Evolutionary conservation across 371 early-diverging fungal genomes (phyloP), one percentile per base, ranked within the genome.

Genomic region (Amoeboaphelidium protococcarum): DNA sequence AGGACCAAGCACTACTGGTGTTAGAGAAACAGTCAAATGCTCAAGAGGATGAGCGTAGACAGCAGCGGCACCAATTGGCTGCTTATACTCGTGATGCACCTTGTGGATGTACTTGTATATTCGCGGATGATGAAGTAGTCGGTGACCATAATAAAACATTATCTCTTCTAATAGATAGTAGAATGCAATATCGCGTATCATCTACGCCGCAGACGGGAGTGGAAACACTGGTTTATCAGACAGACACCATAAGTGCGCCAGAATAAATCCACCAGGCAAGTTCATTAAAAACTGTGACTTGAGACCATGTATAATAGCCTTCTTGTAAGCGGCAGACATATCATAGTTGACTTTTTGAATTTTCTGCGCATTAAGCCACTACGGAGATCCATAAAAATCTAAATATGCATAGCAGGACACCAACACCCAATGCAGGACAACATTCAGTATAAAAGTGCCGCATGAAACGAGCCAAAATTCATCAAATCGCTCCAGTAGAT

Each of bases 41-140:
- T 72, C 72, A 6, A 71, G 13, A 19, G 72, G 72, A 43, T 73
- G 74, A 4, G 68, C 66, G 46, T 71, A 72, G 45, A 58, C 59
- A 16, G 64, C 64, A 2, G 61, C 63, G 40, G 71, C 65, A 10
- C 71, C 71, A 52, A 71, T 66, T 10, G 71, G 71, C 23, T 70
- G 69, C 0, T 66, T 67, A 48, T 63, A 66, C 45, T 72, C 65
- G 47, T 71, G 72, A 47, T 71, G 72, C 47, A 65, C 60, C 61
- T 71, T 71, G 52, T 71, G 72, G 47, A 71, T 58, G 25, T 47
- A 43, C 54, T 63, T 59, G 60, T 71, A 71, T 23, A 71, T 49
- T 24, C 47, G 37, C 21, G 61, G 61, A 25, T 58, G 59, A 46
- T 71, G 72, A 42, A 73, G 52, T 54, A 68, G 46, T 10, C 73